phyloP scores from a whole-genome alignment of 495 filamentous ascomycete genomes.

The Hypomontagnella submonticulosa region DNA sequence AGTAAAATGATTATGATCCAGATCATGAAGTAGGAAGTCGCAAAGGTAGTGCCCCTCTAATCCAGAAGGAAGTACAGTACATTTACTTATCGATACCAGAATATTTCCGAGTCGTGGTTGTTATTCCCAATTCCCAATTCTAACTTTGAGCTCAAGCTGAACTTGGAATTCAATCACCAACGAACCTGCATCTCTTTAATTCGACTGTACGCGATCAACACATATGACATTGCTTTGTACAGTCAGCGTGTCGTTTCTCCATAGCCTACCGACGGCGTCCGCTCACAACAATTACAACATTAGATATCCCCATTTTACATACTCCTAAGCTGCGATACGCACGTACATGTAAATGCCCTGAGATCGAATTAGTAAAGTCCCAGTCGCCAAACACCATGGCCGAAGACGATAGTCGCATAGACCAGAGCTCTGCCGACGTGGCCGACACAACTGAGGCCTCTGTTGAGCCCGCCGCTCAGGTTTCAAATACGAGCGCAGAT shows the following conservation, averaged over 20 bases:
- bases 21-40: no score
- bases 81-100: slow-evolving; percentile 18
- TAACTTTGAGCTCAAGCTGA: neutral
- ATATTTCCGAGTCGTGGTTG: slow-evolving; percentile 9
- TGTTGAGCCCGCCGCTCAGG: slow-evolving; percentile 5
- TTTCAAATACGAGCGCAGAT: slow-evolving; percentile 3
- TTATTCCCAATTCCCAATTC: neutral
- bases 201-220: slow-evolving; percentile 10
- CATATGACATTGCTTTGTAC: slow-evolving; percentile 41
- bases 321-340: slow-evolving; percentile 26
- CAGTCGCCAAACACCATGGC: slow-evolving; percentile 40
- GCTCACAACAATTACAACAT: slow-evolving; percentile 29
- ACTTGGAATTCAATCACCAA: neutral
- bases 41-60: neutral
- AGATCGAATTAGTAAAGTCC: slow-evolving; percentile 16
- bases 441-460: slow-evolving; percentile 6
- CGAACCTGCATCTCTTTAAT: neutral
- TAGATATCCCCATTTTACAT: slow-evolving; percentile 41
- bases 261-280: slow-evolving; percentile 19
- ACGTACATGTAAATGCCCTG: slow-evolving; percentile 14
- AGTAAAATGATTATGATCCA: no score
- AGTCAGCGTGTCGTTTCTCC: slow-evolving; percentile 19
- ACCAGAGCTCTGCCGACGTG: slow-evolving; percentile 10
- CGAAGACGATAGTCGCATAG: slow-evolving; percentile 43
- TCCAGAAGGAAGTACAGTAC: neutral